Base-by-base conservation (phyloP, 257 asterid genomes). In the Gentiana macrophylla region DNA sequence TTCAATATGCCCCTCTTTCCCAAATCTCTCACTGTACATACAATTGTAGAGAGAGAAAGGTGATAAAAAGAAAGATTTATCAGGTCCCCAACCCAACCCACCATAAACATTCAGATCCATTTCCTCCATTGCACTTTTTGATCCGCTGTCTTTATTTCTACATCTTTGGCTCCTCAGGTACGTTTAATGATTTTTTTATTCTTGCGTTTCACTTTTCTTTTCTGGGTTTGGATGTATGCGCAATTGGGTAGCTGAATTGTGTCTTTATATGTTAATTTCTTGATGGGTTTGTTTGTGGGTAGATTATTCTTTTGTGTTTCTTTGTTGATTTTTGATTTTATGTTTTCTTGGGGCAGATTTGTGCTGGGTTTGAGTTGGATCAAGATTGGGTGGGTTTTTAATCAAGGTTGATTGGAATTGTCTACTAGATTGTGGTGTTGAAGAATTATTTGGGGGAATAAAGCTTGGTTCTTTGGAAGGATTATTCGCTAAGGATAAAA, bases 101-200 rank as follows among this genome's bases (percentile, higher is more conserved):
- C 45, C 46, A 41, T 10, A 41, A 41, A 55, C 32, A 49, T 35
- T 49, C 50, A 56, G 50, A 54, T 44, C 49, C 32, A 60, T 53
- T 61, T 5, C 32, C 43, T 37, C 34, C 44, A 35, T n/a, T 44
- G 32, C 6, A 13, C 6, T 6, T n/a, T 15, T 8, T 4, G 33
- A 8, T 64, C 13, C 48, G 37, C 62, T 52, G 11, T 53, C 70
- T 58, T 66, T 58, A 57, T 63, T 66, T 52, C 32, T 13, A 33
- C 46, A 6, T 52, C 33, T 62, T 69, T 49, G 13, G 46, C 63
- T 62, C 57, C 62, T 66, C 56, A 66, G 72, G 69, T 71, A 62
- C 45, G 12, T 57, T 49, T 51, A 8, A 59, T 13, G 10, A 50
- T 46, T 9, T 4, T 5, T 32, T 33, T 37, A 38, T 34, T 53